These are phyloP conservation scores for Microsporum canis DNA, from an alignment of 2,329 filamentous ascomycete genomes.

Conservation along the genomic window DNA sequence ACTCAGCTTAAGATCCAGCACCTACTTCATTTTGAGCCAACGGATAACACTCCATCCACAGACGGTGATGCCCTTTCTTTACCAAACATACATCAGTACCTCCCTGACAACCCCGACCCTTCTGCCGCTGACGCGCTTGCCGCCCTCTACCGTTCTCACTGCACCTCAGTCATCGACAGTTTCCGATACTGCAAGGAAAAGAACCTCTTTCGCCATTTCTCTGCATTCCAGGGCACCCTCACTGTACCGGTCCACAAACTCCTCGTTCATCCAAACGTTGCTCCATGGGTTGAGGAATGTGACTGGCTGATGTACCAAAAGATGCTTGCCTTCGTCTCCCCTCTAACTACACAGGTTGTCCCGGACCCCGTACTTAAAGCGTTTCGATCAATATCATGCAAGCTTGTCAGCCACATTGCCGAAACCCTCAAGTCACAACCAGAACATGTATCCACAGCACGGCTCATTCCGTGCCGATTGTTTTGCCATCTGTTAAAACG, in stretches of 20 bases:
- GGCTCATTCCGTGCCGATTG: slow-evolving; percentile 74
- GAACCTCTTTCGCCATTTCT: slow-evolving; percentile 89
- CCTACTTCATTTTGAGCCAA: slow-evolving; percentile 29
- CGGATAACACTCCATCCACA: slow-evolving; percentile 25
- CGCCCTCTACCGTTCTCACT: slow-evolving; percentile 86
- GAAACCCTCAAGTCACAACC: slow-evolving; percentile 79
- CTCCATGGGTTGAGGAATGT: slow-evolving; percentile 88
- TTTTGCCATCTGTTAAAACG: slow-evolving; percentile 81
- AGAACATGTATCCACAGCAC: slow-evolving; percentile 71
- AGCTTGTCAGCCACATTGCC: slow-evolving; percentile 67
- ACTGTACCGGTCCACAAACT: slow-evolving; percentile 95
- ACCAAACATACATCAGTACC: slow-evolving; percentile 74
- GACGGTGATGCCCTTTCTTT: slow-evolving; percentile 64
- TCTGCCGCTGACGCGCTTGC: slow-evolving; percentile 78
- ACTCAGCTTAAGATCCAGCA: slow-evolving; percentile 30
- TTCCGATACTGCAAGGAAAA: slow-evolving; percentile 95
- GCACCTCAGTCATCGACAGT: slow-evolving; percentile 87
- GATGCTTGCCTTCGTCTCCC: slow-evolving; percentile 84
- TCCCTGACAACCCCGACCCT: slow-evolving; percentile 69
- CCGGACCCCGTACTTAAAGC: slow-evolving; percentile 80
- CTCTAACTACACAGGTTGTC: slow-evolving; percentile 81
- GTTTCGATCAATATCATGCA: slow-evolving; percentile 73
- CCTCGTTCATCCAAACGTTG: slow-evolving; percentile 67
- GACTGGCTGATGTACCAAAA: slow-evolving; percentile 94
- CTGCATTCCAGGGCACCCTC: slow-evolving; percentile 88